These are phyloP conservation scores for Nakaseomyces delphensis DNA, from an alignment of 1,139 yeast genomes.

Conservation along the genomic window DNA sequence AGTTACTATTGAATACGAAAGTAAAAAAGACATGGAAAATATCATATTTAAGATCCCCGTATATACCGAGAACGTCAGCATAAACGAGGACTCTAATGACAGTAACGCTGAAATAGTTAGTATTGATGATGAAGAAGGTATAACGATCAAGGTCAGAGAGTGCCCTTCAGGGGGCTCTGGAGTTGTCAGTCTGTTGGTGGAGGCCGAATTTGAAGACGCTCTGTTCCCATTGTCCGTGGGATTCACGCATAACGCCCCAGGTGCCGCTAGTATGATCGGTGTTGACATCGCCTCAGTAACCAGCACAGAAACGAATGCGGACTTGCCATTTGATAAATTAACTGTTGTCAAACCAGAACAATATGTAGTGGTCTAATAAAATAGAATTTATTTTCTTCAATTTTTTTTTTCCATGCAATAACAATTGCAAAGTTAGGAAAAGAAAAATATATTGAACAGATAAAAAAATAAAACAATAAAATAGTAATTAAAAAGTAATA, in stretches of 20 bases:
- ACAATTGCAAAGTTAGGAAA: not conserved
- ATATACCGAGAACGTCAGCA: constrained; percentile 46
- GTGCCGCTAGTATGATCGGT: constrained; percentile 5
- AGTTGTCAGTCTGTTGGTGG: constrained; percentile 70
- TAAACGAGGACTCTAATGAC: constrained; percentile 43
- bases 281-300: constrained; percentile 5
- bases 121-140: constrained; percentile 48
- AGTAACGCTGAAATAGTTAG: constrained; percentile 39
- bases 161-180: constrained; percentile 49
- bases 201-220: constrained; percentile 69
- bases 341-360: constrained; percentile 7
- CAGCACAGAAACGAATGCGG: constrained; percentile 5
- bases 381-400: too few species aligned
- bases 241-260: constrained; percentile 5
- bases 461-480: too few species aligned
- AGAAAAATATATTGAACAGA: too few species aligned
- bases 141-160: constrained; percentile 45
- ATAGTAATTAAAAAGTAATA: too few species aligned
- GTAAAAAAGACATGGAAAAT: constrained; percentile 37
- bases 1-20: constrained; percentile 84
- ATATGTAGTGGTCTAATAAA: constrained; percentile 6
- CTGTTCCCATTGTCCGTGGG: constrained; percentile 64
- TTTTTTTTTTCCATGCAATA: not conserved
- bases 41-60: constrained; percentile 44
- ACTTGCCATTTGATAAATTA: constrained; percentile 6